Conservation (phyloP, 2,329 filamentous ascomycete species). For the Bertia moriformis region DNA sequence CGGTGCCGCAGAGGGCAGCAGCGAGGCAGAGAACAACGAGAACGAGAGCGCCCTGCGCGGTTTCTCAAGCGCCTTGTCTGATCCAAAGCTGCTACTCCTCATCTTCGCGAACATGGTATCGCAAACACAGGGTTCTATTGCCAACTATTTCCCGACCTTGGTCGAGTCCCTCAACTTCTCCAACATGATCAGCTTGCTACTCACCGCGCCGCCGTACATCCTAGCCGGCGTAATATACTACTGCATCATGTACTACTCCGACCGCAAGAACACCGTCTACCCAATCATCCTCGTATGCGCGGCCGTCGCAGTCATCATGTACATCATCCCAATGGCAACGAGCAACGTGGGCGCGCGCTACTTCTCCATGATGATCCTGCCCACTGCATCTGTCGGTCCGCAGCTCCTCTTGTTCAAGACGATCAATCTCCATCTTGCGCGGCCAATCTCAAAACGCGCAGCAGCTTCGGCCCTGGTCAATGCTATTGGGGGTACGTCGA, state of each 20-base stretch:
- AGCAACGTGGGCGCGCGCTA: constrained; percentile 21
- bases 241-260: constrained; percentile 17
- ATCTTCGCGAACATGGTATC: constrained; percentile 22
- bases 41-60: constrained; percentile 12
- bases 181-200: constrained; percentile 23
- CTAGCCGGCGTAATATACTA: constrained; percentile 20
- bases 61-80: constrained; percentile 14
- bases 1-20: constrained; percentile 19
- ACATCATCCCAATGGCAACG: constrained; percentile 20
- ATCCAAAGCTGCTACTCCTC: constrained; percentile 19
- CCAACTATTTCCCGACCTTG: constrained; percentile 14
- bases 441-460: constrained; percentile 23
- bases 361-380: constrained; percentile 25
- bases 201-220: constrained; percentile 29
- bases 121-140: constrained; percentile 18
- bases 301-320: constrained; percentile 16
- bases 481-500: constrained; percentile 16
- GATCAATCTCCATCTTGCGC: constrained; percentile 22
- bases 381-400: constrained; percentile 20
- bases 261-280: constrained; percentile 19
- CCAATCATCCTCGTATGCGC: constrained; percentile 18
- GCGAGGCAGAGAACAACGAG: constrained; percentile 20
- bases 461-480: constrained; percentile 24
- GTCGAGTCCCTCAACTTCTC: constrained; percentile 15
- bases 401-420: constrained; percentile 25